Evolutionary conservation across 1,284 basidiomycete genomes (phyloP).

Genomic region (Wallemia ichthyophaga): DNA sequence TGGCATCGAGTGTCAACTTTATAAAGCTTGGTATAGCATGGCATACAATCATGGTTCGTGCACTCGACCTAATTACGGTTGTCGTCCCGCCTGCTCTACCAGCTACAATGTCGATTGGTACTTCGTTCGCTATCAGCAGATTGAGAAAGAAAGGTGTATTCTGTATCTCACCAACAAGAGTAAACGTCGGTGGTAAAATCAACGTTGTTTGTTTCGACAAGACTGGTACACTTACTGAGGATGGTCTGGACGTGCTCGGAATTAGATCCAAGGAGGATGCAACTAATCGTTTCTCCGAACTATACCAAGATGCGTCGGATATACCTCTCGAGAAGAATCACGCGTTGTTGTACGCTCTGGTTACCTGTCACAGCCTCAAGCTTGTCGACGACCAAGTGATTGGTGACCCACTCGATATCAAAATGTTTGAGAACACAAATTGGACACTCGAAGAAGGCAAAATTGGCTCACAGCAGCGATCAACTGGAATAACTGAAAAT

Average conservation of each 20-base stretch:
- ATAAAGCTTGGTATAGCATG: slow-evolving; percentile 59
- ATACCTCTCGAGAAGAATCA: slow-evolving; percentile 43
- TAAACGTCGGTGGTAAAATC: slow-evolving; percentile 87
- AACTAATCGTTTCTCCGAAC: slow-evolving; percentile 53
- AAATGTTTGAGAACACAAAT: slow-evolving; percentile 70
- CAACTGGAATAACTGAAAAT: slow-evolving; percentile 5
- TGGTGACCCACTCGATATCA: slow-evolving; percentile 77
- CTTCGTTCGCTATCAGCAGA: slow-evolving; percentile 72
- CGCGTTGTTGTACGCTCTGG: slow-evolving; percentile 63
- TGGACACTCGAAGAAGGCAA: slow-evolving; percentile 88
- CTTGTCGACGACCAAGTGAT: slow-evolving; percentile 64
- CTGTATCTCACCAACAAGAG: slow-evolving; percentile 85
- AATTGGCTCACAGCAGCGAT: slow-evolving; percentile 14
- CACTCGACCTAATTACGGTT: slow-evolving; percentile 87
- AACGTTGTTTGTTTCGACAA: slow-evolving; percentile 99
- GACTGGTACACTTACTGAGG: slow-evolving; percentile 92
- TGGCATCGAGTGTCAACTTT: slow-evolving; percentile 67
- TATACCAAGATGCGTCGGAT: slow-evolving; percentile 61
- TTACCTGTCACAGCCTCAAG: slow-evolving; percentile 88
- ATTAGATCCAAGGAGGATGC: slow-evolving; percentile 49
- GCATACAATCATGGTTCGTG: slow-evolving; percentile 72
- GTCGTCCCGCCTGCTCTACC: slow-evolving; percentile 94
- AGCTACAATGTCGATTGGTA: slow-evolving; percentile 89
- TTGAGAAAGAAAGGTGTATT: slow-evolving; percentile 70
- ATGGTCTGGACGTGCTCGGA: slow-evolving; percentile 86